phyloP scores from a whole-genome alignment of 306 rosid species.

The Styphnolobium japonicum region DNA sequence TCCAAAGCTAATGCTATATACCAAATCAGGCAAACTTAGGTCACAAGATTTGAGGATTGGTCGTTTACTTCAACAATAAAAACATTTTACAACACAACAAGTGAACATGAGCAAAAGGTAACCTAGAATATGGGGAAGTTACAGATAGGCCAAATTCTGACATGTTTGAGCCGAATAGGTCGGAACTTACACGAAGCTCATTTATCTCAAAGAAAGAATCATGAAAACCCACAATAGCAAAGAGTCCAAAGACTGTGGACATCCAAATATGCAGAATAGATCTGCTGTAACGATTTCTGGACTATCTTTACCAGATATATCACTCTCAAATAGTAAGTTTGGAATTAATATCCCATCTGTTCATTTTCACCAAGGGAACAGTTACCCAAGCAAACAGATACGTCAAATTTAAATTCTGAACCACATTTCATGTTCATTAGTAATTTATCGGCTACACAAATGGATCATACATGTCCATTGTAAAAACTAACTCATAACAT shows the following conservation, averaged over 20 bases:
- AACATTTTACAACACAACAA: not conserved
- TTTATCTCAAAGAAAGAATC: not conserved
- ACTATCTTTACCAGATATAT: not conserved
- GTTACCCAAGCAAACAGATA: constrained; percentile 18
- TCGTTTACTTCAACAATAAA: not conserved
- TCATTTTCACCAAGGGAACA: not conserved
- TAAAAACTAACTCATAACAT: constrained; percentile 2
- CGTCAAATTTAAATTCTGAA: constrained; percentile 18
- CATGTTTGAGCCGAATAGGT: too few species aligned
- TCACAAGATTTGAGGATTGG: not conserved
- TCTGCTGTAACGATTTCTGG: not conserved
- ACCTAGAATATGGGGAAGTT: not conserved
- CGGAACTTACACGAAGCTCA: not conserved
- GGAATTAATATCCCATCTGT: not conserved
- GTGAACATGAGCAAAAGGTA: not conserved
- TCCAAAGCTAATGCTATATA: not conserved
- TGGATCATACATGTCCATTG: constrained; percentile 12
- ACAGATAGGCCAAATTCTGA: not conserved
- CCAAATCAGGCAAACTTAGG: too few species aligned
- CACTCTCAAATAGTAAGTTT: not conserved
- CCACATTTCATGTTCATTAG: not conserved
- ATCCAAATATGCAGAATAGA: not conserved
- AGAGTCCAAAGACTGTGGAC: not conserved
- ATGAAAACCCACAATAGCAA: constrained; percentile 2
- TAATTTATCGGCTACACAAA: not conserved